Evolutionary conservation across 805 yeast genomes (phyloP).

Genomic region (Tetrapisispora namnaoensis): DNA sequence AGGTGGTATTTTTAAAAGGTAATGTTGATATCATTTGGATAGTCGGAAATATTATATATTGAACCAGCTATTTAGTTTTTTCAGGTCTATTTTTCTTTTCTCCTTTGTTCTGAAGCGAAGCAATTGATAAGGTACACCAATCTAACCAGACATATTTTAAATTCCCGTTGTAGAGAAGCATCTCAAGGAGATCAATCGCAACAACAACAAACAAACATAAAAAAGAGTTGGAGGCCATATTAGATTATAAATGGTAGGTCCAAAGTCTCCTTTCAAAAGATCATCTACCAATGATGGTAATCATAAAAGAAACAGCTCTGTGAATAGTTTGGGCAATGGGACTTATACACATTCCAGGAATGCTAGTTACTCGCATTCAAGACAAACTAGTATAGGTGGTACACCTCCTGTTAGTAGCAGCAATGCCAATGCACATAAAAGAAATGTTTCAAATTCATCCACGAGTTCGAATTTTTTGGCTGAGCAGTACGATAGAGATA

Average conservation of each 20-base stretch:
- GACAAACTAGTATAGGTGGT: constrained; percentile 11
- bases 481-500: constrained; percentile 48
- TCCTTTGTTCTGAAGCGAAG: too few relatives aligned
- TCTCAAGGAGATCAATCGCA: too few relatives aligned
- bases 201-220: too few relatives aligned
- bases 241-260: constrained; percentile 30
- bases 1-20: too few relatives aligned
- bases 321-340: constrained; percentile 5
- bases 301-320: constrained; percentile 19
- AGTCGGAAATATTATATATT: too few relatives aligned
- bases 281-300: constrained; percentile 25
- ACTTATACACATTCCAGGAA: constrained; percentile 6
- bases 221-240: too few relatives aligned
- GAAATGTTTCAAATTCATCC: constrained; percentile 28
- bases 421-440: constrained; percentile 19
- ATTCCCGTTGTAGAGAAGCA: too few relatives aligned
- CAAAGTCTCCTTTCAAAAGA: constrained; percentile 31
- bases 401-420: constrained; percentile 23
- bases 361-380: constrained; percentile 3
- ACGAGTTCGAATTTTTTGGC: constrained; percentile 35
- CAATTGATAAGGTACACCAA: too few relatives aligned
- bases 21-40: too few relatives aligned
- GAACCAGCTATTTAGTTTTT: too few relatives aligned
- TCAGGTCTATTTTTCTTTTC: too few relatives aligned
- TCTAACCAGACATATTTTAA: too few relatives aligned